Conservation (phyloP, 257 asterid genomes). For the Nicotiana tomentosiformis region DNA sequence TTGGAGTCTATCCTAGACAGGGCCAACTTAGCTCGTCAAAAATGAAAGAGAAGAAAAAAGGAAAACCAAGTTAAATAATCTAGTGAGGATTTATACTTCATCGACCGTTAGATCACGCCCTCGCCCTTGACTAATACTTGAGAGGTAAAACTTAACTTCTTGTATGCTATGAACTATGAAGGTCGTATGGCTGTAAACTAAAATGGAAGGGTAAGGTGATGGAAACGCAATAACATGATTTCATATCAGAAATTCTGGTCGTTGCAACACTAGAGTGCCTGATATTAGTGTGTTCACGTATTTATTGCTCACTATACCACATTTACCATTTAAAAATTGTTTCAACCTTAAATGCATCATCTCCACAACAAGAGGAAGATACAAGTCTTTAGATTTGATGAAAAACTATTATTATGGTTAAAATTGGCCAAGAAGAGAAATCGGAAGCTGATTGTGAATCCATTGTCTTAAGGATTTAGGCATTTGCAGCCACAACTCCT, state of each 20-base stretch:
- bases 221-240: neutral
- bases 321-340: neutral
- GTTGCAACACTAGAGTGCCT: neutral
- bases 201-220: neutral
- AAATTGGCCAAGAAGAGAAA: neutral
- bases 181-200: neutral
- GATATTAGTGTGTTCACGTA: neutral
- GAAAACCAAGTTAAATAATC: neutral
- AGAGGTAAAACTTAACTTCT: neutral
- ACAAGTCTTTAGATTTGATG: neutral
- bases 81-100: neutral
- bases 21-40: neutral
- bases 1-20: neutral
- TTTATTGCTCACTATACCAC: neutral
- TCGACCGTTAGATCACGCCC: neutral
- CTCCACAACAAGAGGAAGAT: neutral
- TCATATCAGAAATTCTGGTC: neutral
- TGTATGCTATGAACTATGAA: neutral
- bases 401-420: neutral
- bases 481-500: conserved; percentile 18
- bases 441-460: neutral
- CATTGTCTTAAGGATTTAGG: neutral
- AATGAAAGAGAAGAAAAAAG: too few species aligned
- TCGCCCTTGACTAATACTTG: neutral
- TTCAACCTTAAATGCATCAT: neutral